phyloP scores from a whole-genome alignment of 1,284 basidiomycete genomes.

The Moesziomyces sp. region DNA sequence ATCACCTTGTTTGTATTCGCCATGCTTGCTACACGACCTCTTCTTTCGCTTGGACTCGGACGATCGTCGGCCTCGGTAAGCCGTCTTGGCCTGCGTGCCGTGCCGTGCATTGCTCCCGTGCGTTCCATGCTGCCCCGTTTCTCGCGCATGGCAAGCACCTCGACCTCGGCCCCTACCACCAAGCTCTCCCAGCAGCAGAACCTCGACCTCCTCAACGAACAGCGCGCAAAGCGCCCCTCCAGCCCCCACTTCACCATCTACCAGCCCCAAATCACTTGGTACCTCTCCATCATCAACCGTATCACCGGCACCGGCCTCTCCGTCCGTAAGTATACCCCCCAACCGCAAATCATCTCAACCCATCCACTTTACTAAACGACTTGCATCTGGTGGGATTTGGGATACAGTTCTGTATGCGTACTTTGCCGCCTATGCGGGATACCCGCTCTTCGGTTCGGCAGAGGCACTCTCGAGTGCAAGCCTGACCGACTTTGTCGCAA shows the following conservation, averaged over 20 bases:
- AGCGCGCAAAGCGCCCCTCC: conserved; percentile 83
- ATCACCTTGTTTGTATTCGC: conserved; percentile 2
- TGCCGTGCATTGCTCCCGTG: conserved; percentile 3
- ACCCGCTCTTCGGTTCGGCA: conserved; percentile 75
- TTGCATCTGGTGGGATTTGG: no score
- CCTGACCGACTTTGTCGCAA: conserved; percentile 78
- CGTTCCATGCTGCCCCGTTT: neutral
- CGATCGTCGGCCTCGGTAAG: conserved; percentile 4
- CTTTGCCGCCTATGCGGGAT: conserved; percentile 85
- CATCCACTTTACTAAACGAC: no score
- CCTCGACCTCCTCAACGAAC: conserved; percentile 80
- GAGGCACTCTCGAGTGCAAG: conserved; percentile 77
- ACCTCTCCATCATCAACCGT: conserved; percentile 85
- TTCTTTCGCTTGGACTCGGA: conserved; percentile 16
- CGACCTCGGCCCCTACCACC: conserved; percentile 20
- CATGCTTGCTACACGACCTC: conserved; percentile 36
- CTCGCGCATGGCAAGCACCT: conserved; percentile 1
- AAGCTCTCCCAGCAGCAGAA: conserved; percentile 72
- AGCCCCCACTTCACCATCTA: conserved; percentile 96
- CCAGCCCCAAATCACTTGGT: conserved; percentile 90
- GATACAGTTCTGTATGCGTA: conserved; percentile 84
- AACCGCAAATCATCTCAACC: no score
- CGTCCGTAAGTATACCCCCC: conserved; percentile 39
- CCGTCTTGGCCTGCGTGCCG: conserved; percentile 22
- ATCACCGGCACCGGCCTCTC: conserved; percentile 80